Percentiles rank a stretch among this genome's conserved stretches.
Evolutionary conservation across 1,284 basidiomycete species (phyloP).

Genomic region (Leccinum holopus): DNA sequence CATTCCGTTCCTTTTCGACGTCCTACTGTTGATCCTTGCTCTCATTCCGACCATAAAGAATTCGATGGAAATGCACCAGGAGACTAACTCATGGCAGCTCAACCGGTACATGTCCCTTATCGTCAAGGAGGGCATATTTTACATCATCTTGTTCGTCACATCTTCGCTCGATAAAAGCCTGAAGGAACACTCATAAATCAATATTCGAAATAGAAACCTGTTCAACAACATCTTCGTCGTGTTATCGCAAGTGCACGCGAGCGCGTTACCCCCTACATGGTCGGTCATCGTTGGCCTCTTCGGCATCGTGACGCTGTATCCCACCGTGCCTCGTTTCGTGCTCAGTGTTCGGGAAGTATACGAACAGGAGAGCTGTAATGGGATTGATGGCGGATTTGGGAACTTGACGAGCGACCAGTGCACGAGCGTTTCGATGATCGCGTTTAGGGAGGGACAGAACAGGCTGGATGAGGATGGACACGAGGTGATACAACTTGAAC

Average conservation of each 20-base stretch:
- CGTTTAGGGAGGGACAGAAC: background rate
- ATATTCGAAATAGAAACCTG: background rate
- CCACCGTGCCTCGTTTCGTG: background rate
- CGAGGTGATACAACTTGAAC: background rate
- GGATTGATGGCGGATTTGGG: background rate
- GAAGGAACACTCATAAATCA: background rate
- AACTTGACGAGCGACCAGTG: background rate
- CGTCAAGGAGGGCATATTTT: background rate
- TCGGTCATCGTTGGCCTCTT: background rate
- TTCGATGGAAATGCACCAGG: background rate
- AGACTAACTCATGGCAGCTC: background rate
- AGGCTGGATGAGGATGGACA: background rate
- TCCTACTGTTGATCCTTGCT: background rate
- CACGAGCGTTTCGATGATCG: background rate
- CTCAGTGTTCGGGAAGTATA: background rate
- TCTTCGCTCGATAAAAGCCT: background rate
- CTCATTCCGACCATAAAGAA: background rate
- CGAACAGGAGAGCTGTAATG: background rate
- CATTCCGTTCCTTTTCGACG: background rate
- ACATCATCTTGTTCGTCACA: background rate
- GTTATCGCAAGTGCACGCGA: background rate
- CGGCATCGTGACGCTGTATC: background rate
- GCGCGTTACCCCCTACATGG: background rate
- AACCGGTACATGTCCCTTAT: background rate
- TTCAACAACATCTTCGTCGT: background rate